Evolutionary conservation across 1,284 basidiomycete species (phyloP).

Genomic region (Sparassis latifolia): DNA sequence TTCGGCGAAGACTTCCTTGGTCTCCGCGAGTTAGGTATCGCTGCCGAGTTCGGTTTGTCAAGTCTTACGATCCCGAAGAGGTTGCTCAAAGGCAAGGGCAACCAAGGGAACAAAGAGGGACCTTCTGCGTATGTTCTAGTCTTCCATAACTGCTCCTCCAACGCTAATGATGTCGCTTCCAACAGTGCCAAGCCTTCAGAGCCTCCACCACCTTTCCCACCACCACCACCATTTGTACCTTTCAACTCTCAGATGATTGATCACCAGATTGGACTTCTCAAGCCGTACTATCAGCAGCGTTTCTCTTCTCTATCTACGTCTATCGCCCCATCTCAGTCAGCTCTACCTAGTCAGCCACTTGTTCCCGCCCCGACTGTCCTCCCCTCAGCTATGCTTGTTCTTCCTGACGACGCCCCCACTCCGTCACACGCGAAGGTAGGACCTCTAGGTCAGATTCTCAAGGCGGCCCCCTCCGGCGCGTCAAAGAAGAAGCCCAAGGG

Average conservation of each 20-base stretch:
- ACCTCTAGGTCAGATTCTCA: constrained; percentile 64
- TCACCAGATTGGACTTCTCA: constrained; percentile 81
- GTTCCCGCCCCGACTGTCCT: constrained; percentile 8
- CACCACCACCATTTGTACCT: constrained; percentile 74
- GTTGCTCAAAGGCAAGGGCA: constrained; percentile 68
- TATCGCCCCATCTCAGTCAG: not conserved
- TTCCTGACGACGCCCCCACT: constrained; percentile 59
- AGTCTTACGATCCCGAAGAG: constrained; percentile 76
- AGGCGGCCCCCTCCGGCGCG: constrained; percentile 23
- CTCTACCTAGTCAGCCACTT: not conserved
- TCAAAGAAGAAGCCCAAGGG: constrained; percentile 36
- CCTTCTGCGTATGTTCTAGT: constrained; percentile 41
- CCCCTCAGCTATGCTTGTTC: constrained; percentile 24
- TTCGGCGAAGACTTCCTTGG: constrained; percentile 95
- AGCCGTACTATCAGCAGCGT: constrained; percentile 64
- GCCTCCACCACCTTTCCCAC: constrained; percentile 81
- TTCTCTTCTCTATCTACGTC: constrained; percentile 36
- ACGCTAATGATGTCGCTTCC: constrained; percentile 4
- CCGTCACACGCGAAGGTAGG: constrained; percentile 62
- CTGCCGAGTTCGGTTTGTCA: constrained; percentile 79
- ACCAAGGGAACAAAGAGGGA: constrained; percentile 29
- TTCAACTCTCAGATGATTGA: constrained; percentile 61
- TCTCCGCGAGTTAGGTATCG: constrained; percentile 83
- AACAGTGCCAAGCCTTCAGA: constrained; percentile 58
- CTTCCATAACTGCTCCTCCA: not conserved